A percentile compares a stretch with the other conserved stretches of the same genome.
These are phyloP conservation scores for Gossypium thurberi DNA, from an alignment of 345 rosid species.

Conservation along the genomic window DNA sequence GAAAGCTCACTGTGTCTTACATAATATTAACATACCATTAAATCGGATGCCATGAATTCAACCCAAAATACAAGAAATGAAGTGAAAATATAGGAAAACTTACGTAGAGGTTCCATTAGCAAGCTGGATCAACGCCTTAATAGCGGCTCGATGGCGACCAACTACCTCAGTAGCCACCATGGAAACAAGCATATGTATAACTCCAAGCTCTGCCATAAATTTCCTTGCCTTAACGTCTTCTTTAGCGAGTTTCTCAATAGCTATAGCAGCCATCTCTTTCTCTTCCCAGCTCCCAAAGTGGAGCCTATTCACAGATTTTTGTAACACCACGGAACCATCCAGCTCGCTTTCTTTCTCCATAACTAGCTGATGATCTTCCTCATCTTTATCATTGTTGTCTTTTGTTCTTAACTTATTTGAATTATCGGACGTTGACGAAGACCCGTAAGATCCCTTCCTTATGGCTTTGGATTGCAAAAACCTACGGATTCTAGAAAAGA, in stretches of 20 bases:
- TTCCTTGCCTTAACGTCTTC: conserved; percentile 48
- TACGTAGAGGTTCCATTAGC: conserved; percentile 72
- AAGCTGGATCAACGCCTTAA: conserved; percentile 72
- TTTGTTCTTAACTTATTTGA: conserved; percentile 16
- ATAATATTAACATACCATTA: background rate
- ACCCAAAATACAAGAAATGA: background rate
- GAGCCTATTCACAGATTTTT: conserved; percentile 72
- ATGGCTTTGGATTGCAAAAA: conserved; percentile 49
- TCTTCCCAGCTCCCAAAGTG: conserved; percentile 76
- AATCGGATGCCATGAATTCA: background rate
- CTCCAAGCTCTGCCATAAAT: conserved; percentile 83
- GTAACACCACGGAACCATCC: conserved; percentile 42
- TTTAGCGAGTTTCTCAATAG: conserved; percentile 54
- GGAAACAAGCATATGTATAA: conserved; percentile 62
- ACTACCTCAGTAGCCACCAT: conserved; percentile 40
- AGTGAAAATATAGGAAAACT: conserved; percentile 19
- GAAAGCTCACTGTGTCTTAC: too few species aligned
- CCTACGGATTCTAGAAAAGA: conserved; percentile 52
- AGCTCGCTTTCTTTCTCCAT: conserved; percentile 3
- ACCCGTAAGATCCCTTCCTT: conserved; percentile 20
- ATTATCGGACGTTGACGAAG: conserved; percentile 12
- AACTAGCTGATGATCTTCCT: background rate
- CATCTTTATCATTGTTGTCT: background rate
- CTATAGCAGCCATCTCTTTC: conserved; percentile 58
- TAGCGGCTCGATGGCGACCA: conserved; percentile 43